Evolutionary conservation across 2,329 filamentous ascomycete genomes (phyloP).

Genomic region (Ophiocordyceps camponoti-floridani): DNA sequence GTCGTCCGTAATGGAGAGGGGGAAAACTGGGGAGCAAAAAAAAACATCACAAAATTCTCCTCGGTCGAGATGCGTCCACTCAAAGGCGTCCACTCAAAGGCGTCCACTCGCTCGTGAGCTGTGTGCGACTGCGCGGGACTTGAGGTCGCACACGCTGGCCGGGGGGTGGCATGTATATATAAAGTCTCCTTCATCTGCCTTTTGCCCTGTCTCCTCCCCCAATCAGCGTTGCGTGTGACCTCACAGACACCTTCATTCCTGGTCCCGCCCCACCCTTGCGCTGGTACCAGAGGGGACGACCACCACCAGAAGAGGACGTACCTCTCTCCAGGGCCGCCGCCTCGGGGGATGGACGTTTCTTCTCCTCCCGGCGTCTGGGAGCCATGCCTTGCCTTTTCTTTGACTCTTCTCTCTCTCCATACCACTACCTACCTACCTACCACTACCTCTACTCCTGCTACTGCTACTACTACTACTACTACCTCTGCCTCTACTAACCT

Average conservation of each 20-base stretch:
- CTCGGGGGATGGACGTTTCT: constrained; percentile 18
- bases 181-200: constrained; percentile 9
- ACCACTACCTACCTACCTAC: too few relatives aligned
- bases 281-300: constrained; percentile 13
- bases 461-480: too few relatives aligned
- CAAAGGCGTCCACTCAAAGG: not conserved
- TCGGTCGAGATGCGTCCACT: not conserved
- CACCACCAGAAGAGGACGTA: not conserved
- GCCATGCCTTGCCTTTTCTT: constrained; percentile 11
- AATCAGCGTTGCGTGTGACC: constrained; percentile 9
- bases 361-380: constrained; percentile 18
- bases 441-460: too few relatives aligned
- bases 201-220: not conserved
- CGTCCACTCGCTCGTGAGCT: constrained; percentile 10
- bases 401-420: constrained; percentile 6
- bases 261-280: constrained; percentile 19
- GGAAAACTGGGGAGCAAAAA: not conserved
- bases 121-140: constrained; percentile 20
- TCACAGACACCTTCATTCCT: constrained; percentile 8
- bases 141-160: constrained; percentile 13
- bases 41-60: not conserved
- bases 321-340: constrained; percentile 13
- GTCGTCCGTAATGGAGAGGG: not conserved
- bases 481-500: not conserved
- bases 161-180: constrained; percentile 14